Conservation (phyloP, 495 filamentous ascomycete species). For the Neurospora pannonica region DNA sequence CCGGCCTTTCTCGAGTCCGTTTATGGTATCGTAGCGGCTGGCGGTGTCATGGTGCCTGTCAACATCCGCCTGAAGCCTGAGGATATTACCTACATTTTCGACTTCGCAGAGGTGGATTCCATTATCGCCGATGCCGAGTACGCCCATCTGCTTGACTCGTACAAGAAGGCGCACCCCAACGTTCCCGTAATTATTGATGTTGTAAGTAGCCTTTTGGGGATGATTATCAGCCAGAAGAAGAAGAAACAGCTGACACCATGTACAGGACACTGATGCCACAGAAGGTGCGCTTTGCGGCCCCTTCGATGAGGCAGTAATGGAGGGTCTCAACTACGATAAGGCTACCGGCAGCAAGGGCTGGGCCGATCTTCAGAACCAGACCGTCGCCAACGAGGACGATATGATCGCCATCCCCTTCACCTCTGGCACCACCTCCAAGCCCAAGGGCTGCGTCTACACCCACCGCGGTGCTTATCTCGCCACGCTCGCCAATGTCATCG, state of each 20-base stretch:
- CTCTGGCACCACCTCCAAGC: slow-evolving; percentile 81
- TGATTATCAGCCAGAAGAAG: background rate
- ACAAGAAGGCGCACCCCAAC: slow-evolving; percentile 44
- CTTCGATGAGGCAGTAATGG: slow-evolving; percentile 75
- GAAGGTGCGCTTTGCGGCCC: slow-evolving; percentile 66
- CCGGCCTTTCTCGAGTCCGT: slow-evolving; percentile 87
- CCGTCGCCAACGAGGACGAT: slow-evolving; percentile 59
- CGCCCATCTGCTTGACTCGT: slow-evolving; percentile 55
- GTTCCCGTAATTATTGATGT: slow-evolving; percentile 66
- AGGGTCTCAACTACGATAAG: slow-evolving; percentile 64
- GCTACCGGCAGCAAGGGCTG: slow-evolving; percentile 59
- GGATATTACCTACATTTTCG: slow-evolving; percentile 85
- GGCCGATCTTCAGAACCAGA: slow-evolving; percentile 61
- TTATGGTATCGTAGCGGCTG: slow-evolving; percentile 81
- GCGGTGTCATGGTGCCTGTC: slow-evolving; percentile 67
- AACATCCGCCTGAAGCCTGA: slow-evolving; percentile 85
- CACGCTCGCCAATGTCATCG: slow-evolving; percentile 74
- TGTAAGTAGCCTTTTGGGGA: slow-evolving; percentile 13
- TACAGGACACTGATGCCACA: slow-evolving; percentile 66
- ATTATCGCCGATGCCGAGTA: slow-evolving; percentile 86
- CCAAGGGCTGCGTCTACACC: slow-evolving; percentile 91
- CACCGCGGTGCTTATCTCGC: slow-evolving; percentile 83
- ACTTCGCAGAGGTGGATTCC: slow-evolving; percentile 72
- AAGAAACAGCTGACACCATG: slow-evolving; percentile 1
- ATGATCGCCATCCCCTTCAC: slow-evolving; percentile 78